Evolutionary conservation across 1,284 basidiomycete genomes (phyloP), one percentile per base, ranked within the genome.

Genomic region (Neonothopanus nambi): DNA sequence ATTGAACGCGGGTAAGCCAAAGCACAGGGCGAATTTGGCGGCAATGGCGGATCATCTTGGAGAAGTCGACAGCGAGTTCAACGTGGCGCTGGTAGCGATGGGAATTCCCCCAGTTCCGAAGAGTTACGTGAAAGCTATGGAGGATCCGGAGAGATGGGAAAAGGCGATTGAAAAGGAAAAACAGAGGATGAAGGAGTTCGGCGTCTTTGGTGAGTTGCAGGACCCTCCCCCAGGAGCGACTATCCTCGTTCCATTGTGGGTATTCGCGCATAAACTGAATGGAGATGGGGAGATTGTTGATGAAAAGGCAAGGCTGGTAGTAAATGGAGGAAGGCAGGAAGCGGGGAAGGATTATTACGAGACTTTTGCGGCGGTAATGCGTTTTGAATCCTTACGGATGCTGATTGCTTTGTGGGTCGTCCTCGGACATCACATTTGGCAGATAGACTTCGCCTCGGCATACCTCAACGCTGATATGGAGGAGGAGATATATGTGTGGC

Each of bases 401-500:
- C 43, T 45, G 17, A 45, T 45, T 26, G 43, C 43, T 3, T 7
- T 45, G 15, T 45, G 43, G 43, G 23, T 45, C 23, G 18, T 18
- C 13, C 28, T 40, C 11, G 48, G 48, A 7, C 28, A 15, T 13
- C 5, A 63, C 13, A 46, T 72, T 13, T 60, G n/a, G n/a, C n/a
- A n/a, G n/a, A n/a, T n/a, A n/a, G n/a, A n/a, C n/a, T n/a, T n/a
- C n/a, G n/a, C n/a, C n/a, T n/a, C n/a, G n/a, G n/a, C n/a, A n/a
- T n/a, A n/a, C n/a, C n/a, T n/a, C n/a, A n/a, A n/a, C n/a, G 57
- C 61, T 23, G 52, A 63, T 1, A 52, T 70, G 13, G 55, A 65
- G 21, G 63, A 56, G 30, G 59, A 63, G 3, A 52, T 69, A 11
- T 70, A 69, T 48, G 65, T 71, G 62, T 18, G 58, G 23, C 63